phyloP scores from a whole-genome alignment of 352 stramenopile species.

The Globisporangium yorkense region DNA sequence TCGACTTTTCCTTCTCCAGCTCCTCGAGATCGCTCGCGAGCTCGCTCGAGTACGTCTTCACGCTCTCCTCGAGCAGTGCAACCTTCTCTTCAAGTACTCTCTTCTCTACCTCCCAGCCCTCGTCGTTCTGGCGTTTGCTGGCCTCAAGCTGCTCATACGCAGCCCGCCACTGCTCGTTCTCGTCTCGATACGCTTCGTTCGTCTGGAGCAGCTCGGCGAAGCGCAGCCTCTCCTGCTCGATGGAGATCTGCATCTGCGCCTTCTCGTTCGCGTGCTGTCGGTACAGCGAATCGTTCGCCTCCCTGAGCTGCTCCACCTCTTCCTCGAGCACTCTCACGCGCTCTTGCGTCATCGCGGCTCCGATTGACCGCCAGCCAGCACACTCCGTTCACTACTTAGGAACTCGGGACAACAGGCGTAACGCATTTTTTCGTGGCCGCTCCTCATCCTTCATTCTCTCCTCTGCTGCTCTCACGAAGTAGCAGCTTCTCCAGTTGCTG shows the following conservation, averaged over 20 bases:
- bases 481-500: not conserved
- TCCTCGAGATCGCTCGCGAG: constrained; percentile 43
- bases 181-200: constrained; percentile 38
- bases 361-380: too few relatives aligned
- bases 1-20: constrained; percentile 40
- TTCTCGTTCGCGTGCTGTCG: constrained; percentile 70
- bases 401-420: not conserved
- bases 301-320: constrained; percentile 42
- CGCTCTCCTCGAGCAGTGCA: constrained; percentile 35
- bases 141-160: constrained; percentile 56
- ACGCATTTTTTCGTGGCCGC: too few relatives aligned
- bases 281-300: constrained; percentile 56
- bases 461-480: too few relatives aligned
- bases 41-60: constrained; percentile 44
- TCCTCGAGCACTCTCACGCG: constrained; percentile 33
- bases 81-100: constrained; percentile 50
- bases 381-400: too few relatives aligned
- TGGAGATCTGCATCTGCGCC: constrained; percentile 65
- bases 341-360: constrained; percentile 19
- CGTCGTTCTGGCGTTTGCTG: constrained; percentile 39
- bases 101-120: constrained; percentile 37
- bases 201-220: constrained; percentile 35
- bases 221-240: constrained; percentile 55
- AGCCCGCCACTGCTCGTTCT: constrained; percentile 51
- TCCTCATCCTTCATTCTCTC: too few relatives aligned